phyloP scores from a whole-genome alignment of 441 rosid genomes.

The Pelargonium australe region DNA sequence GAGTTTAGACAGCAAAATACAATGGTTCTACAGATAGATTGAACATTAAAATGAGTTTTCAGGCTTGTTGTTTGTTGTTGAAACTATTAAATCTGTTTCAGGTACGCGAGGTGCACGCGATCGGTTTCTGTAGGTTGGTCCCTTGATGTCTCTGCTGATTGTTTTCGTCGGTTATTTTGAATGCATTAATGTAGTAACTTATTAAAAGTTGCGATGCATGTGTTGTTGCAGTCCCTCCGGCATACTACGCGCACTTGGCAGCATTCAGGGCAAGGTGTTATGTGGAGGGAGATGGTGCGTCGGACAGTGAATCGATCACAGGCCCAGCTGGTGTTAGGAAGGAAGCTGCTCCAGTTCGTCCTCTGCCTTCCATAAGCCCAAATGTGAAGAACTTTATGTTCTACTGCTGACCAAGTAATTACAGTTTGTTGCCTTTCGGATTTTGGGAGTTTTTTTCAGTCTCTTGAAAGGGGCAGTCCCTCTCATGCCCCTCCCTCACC shows the following conservation, averaged over 20 bases:
- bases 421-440: too few species aligned
- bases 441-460: too few species aligned
- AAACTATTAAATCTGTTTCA: neutral
- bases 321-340: neutral
- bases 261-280: conserved; percentile 6
- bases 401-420: neutral
- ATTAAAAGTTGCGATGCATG: neutral
- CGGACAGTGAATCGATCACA: neutral
- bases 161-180: neutral
- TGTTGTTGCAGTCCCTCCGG: neutral
- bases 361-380: neutral
- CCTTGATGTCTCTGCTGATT: neutral
- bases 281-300: neutral
- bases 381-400: neutral
- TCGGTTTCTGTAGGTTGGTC: neutral
- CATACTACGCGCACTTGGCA: conserved; percentile 4
- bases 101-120: conserved; percentile 1
- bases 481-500: too few species aligned
- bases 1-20: too few species aligned
- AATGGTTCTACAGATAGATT: too few species aligned
- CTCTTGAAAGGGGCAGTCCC: too few species aligned
- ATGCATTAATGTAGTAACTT: neutral
- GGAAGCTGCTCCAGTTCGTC: conserved; percentile 3
- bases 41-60: too few species aligned
- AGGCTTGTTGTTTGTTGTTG: neutral